These are phyloP conservation scores for Glaciozyma antarctica DNA, from an alignment of 768 basidiomycete genomes.

Conservation along the genomic window DNA sequence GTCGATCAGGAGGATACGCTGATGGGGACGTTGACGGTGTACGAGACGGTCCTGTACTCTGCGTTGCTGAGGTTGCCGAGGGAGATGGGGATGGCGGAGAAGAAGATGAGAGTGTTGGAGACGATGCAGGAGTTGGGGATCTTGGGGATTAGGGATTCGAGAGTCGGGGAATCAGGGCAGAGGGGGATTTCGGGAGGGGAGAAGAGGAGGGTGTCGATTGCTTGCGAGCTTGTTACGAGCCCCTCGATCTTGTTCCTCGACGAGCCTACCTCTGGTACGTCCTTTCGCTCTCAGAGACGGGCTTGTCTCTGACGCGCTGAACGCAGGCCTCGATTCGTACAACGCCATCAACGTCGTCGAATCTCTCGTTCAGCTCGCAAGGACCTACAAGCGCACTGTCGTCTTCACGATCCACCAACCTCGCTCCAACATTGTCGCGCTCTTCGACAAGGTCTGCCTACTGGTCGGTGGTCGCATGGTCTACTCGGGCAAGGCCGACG, in stretches of 20 bases:
- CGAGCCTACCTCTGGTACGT: slow-evolving; percentile 86
- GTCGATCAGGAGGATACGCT: slow-evolving; percentile 98
- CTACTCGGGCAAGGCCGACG: slow-evolving; percentile 67
- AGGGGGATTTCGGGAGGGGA: slow-evolving; percentile 95
- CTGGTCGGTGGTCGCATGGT: slow-evolving; percentile 74
- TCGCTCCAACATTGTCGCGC: slow-evolving; percentile 87
- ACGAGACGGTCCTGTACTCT: slow-evolving; percentile 91
- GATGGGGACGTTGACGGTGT: slow-evolving; percentile 94
- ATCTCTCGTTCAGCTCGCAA: slow-evolving; percentile 70
- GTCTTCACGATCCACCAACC: slow-evolving; percentile 98
- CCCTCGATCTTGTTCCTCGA: slow-evolving; percentile 94
- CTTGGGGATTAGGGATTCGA: slow-evolving; percentile 72
- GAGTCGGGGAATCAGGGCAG: slow-evolving; percentile 81
- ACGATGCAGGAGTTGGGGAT: slow-evolving; percentile 95
- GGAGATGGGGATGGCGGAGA: slow-evolving; percentile 93
- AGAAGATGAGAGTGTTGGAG: slow-evolving; percentile 85
- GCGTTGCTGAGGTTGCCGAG: slow-evolving; percentile 79
- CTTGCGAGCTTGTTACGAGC: slow-evolving; percentile 93
- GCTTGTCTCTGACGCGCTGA: not conserved
- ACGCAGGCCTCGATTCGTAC: slow-evolving; percentile 75
- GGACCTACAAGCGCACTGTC: slow-evolving; percentile 84
- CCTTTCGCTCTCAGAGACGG: not conserved
- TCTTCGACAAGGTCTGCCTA: slow-evolving; percentile 85
- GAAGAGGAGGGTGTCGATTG: slow-evolving; percentile 91
- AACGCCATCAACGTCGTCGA: slow-evolving; percentile 94